phyloP scores from a whole-genome alignment of 148 eudicot species.

The Linanthus parryae region DNA sequence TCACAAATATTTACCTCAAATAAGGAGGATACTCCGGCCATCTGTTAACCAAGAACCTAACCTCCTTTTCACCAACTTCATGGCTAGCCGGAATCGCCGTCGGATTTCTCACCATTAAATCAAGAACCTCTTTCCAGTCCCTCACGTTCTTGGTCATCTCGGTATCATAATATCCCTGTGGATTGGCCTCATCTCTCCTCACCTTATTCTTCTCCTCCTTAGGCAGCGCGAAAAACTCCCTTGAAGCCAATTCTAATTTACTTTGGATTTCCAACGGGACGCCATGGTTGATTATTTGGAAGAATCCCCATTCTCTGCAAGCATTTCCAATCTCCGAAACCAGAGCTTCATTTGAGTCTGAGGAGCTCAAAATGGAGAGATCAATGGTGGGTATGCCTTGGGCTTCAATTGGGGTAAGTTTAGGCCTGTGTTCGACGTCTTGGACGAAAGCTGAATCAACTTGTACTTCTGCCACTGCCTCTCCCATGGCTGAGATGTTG shows the following conservation, averaged over 20 bases:
- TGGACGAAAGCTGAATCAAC: conserved; percentile 44
- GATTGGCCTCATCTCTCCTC: conserved; percentile 30
- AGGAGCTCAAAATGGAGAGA: conserved; percentile 22
- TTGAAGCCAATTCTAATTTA: conserved; percentile 13
- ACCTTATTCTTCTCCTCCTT: conserved; percentile 39
- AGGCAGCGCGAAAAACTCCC: conserved; percentile 30
- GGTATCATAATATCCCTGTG: conserved; percentile 41
- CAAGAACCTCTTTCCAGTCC: conserved; percentile 57
- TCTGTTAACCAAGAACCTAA: conserved; percentile 22
- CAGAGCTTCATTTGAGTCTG: conserved; percentile 4
- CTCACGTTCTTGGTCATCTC: conserved; percentile 46
- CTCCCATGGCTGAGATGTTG: conserved; percentile 9
- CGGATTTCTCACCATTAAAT: conserved; percentile 21
- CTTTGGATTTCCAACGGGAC: conserved; percentile 24
- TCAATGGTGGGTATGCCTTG: conserved; percentile 45
- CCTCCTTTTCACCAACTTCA: conserved; percentile 19
- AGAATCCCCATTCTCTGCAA: conserved; percentile 47
- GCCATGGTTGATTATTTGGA: conserved; percentile 52
- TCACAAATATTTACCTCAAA: no score
- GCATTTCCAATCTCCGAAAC: conserved; percentile 33
- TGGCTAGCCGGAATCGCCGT: conserved; percentile 21
- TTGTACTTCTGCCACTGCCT: no score
- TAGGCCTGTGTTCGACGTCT: conserved; percentile 40
- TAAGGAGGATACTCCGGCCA: conserved; percentile 36
- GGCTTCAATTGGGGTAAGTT: conserved; percentile 20